Percentiles rank a stretch among this genome's conserved stretches.
phyloP scores from a whole-genome alignment of 305 asterid species.

The Coffea humblotiana region DNA sequence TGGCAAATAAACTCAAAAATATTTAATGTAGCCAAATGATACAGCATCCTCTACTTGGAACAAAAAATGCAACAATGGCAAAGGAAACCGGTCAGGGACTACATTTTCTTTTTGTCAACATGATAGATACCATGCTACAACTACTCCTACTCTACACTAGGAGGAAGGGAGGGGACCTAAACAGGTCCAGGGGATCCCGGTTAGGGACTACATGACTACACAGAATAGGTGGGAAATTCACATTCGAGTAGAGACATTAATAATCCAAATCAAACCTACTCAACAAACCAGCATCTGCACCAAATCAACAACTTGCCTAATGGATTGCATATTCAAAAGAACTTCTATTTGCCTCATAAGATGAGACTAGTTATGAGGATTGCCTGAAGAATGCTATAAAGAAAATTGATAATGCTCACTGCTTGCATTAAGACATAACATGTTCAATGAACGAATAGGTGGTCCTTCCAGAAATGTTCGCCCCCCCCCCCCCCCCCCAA shows the following conservation, averaged over 20 bases:
- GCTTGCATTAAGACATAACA: background rate
- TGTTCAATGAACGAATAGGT: background rate
- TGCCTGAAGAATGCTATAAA: background rate
- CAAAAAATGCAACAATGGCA: background rate
- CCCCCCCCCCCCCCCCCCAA: too few species aligned
- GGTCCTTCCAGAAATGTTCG: background rate
- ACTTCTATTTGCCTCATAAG: background rate
- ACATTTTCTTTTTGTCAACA: too few species aligned
- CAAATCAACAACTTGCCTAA: background rate
- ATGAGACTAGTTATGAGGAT: background rate
- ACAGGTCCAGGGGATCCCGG: background rate
- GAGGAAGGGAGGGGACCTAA: too few species aligned
- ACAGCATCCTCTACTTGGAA: background rate
- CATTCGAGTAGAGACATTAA: background rate
- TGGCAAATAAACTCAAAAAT: background rate
- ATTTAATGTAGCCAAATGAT: slow-evolving; percentile 1
- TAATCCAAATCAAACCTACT: background rate
- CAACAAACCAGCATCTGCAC: slow-evolving; percentile 4
- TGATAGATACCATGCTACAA: too few species aligned
- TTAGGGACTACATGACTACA: background rate
- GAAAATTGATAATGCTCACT: background rate
- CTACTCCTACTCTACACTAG: too few species aligned
- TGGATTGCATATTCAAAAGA: background rate
- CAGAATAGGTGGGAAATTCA: background rate
- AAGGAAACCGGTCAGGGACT: background rate